Base-by-base conservation (phyloP, 2,329 filamentous ascomycete genomes). In the Paecilomyces niveus region DNA sequence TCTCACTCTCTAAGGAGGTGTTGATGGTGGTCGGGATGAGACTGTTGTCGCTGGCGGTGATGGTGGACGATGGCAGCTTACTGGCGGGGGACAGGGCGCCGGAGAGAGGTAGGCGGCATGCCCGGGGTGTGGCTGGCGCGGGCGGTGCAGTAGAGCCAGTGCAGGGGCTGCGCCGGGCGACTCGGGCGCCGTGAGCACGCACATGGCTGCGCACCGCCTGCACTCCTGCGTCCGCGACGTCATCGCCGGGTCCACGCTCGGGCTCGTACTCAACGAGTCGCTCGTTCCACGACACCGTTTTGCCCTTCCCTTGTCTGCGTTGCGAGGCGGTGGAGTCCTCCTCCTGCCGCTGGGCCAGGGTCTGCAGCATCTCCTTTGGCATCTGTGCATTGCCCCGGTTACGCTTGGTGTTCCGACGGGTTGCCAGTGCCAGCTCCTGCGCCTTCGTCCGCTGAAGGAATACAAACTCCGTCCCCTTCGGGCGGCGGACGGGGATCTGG, bases 401-500 rank as follows among this genome's bases (percentile, higher is more conserved):
- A 31, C 68, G 64, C 55, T 70, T 70, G 10, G 77, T 79, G 59
- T 79, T 78, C 24, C 71, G 69, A 56, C 74, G 70, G 5, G 76
- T 79, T 11, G 67, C 58, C 49, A 78, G 65, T 0, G 76, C 73
- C 29, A 78, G 59, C 49, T 78, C 70, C 61, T 78, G 76, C 5
- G 69, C 67, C 54, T 78, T 75, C 2, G 75, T 74, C 10, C 70
- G 68, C 54, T 77, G 70, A 26, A 72, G 65, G 57, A 78, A 78
- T 29, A 79, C 67, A 55, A 79, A 78, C 55, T 79, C 77, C 5
- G 70, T 77, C 4, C 76, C 76, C 54, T 74, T 77, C 3, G 76
- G 69, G 11, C 76, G 74, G 54, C 76, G 76, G 21, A 78, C 70
- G 3, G 76, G 69, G 54, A 78, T 74, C 6, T 70, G 70, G 54